Conservation (phyloP, 2,329 filamentous ascomycete species). For the Raffaelea arxii region DNA sequence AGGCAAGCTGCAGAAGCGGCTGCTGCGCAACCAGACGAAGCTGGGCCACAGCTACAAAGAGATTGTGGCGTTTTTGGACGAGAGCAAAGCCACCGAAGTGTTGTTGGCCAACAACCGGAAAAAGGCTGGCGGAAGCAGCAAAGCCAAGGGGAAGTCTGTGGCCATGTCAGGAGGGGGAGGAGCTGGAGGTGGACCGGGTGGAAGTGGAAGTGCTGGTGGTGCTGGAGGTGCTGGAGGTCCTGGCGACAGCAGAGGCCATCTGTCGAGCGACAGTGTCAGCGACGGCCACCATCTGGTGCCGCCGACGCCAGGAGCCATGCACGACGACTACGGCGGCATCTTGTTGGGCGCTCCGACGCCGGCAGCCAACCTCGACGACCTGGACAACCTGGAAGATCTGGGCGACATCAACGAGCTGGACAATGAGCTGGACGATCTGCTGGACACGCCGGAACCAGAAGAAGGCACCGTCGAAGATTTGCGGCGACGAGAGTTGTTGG, state of each 20-base stretch:
- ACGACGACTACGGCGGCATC: conserved; percentile 6
- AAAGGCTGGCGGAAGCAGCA: conserved; percentile 27
- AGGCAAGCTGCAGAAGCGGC: conserved; percentile 57
- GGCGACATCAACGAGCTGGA: no score
- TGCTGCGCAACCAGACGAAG: conserved; percentile 69
- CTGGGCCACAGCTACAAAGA: conserved; percentile 82
- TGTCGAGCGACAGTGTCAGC: neutral
- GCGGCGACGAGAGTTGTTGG: conserved; percentile 42
- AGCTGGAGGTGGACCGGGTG: conserved; percentile 26
- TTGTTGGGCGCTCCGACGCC: conserved; percentile 13
- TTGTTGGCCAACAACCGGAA: conserved; percentile 23
- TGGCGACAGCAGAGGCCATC: no score
- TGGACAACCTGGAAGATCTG: neutral
- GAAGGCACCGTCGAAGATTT: conserved; percentile 52
- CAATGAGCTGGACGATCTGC: conserved; percentile 23
- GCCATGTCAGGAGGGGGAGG: conserved; percentile 15
- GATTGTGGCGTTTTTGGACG: conserved; percentile 70
- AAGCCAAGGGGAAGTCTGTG: conserved; percentile 23
- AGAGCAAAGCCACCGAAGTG: conserved; percentile 45
- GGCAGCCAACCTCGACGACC: conserved; percentile 11
- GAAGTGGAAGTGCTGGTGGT: neutral
- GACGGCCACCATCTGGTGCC: neutral
- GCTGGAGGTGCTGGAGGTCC: neutral
- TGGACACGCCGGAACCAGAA: conserved; percentile 40
- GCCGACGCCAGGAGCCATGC: neutral